Evolutionary conservation across 352 stramenopile species (phyloP), one percentile per base, ranked within the genome.

Genomic region (Phytopythium chamaehyphon): DNA sequence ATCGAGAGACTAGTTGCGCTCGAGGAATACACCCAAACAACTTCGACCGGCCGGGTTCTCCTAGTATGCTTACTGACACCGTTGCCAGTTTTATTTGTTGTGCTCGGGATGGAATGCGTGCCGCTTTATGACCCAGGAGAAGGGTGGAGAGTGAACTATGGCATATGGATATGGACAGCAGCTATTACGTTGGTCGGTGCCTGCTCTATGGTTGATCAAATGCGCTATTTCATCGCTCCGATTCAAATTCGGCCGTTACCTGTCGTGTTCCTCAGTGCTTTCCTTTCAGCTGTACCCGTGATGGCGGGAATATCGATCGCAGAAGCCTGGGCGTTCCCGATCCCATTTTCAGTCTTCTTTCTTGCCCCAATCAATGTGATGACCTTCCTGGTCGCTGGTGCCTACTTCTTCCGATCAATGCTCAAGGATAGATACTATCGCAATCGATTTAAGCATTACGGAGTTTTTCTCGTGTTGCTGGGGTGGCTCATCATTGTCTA

Each of bases 1-100:
- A 48, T 70, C 19, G 62, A 70, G 16, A 53, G 57, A 1, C 28
- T 70, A 2, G 24, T 66, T 6, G 57, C 57, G 14, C 54, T 70
- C 0, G 54, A 70, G 40, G 55, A 66, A 31, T 66, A 70, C 46
- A 55, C 54, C 4, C 54, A 43, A 3, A 43, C 7, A 2, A 57
- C 58, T 16, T 57, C 62, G 26, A 51, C 59, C 3, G 12, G 24
- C 22, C 57, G 47, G 7, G 62, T 61, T 4, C 0, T 64, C 1
- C 28, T 54, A 0, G 50, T 70, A 15, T 66, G 57, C 46, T 6
- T 49, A 10, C 38, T 54, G 8, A 58, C 59, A 11, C 59, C 62
- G 2, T 9, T 71, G 0, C 54, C 59, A 1, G 55, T 67, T 10
- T 40, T 65, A 2, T 1, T 65, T 8, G 14, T 67, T 16, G 44